Conservation (phyloP, 805 yeast species). For the Candida rishiriensis region DNA sequence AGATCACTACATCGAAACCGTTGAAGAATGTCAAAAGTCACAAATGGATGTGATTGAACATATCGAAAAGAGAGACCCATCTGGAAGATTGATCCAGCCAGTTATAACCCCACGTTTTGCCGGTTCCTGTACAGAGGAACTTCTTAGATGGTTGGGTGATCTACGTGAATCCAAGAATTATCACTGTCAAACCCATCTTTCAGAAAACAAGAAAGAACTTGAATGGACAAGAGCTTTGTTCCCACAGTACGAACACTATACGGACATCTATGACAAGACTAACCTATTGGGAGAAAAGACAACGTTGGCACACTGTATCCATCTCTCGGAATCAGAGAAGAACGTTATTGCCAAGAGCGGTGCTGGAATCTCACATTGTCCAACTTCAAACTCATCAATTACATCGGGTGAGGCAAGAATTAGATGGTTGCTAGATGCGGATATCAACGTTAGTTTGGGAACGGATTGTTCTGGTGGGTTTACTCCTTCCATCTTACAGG, state of each 20-base stretch:
- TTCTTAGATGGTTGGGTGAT: conserved; percentile 60
- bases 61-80: conserved; percentile 50
- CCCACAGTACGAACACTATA: conserved; percentile 64
- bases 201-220: conserved; percentile 75
- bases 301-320: conserved; percentile 86
- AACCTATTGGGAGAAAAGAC: conserved; percentile 61
- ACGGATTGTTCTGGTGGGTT: conserved; percentile 79
- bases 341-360: conserved; percentile 46
- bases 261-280: conserved; percentile 70
- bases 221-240: conserved; percentile 67
- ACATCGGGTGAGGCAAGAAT: conserved; percentile 90
- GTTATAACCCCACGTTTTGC: conserved; percentile 93
- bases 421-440: conserved; percentile 57
- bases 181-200: conserved; percentile 87
- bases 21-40: conserved; percentile 46
- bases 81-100: conserved; percentile 54
- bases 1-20: conserved; percentile 58
- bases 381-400: conserved; percentile 81
- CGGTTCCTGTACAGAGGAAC: conserved; percentile 68
- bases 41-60: conserved; percentile 56
- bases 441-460: conserved; percentile 75
- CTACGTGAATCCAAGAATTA: conserved; percentile 44
- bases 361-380: conserved; percentile 88
- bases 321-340: conserved; percentile 62
- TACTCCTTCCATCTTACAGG: conserved; percentile 57